Evolutionary conservation across 768 basidiomycete species (phyloP).

Genomic region (Paxillus ammoniavirescens): DNA sequence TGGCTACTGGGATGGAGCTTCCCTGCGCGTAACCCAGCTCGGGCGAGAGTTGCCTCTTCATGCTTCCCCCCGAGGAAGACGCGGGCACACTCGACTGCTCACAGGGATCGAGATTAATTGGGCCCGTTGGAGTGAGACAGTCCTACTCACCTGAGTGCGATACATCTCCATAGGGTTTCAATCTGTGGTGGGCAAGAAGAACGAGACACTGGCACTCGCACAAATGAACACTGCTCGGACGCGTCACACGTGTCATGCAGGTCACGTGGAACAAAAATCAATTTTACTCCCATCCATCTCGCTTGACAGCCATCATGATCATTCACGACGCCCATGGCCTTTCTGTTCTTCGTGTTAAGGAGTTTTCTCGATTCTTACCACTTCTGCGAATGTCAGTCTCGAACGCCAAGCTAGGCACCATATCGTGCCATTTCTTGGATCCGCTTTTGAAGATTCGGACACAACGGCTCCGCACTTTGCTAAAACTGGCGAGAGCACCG

Average conservation of each 20-base stretch:
- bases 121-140: neutral
- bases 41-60: conserved; percentile 21
- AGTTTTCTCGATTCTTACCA: too few relatives aligned
- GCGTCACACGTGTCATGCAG: neutral
- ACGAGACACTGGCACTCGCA: neutral
- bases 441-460: too few relatives aligned
- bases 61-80: conserved; percentile 18
- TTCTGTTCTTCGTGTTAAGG: too few relatives aligned
- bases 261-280: conserved; percentile 29
- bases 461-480: too few relatives aligned
- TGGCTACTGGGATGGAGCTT: neutral
- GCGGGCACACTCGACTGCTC: conserved; percentile 10
- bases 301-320: too few relatives aligned
- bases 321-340: too few relatives aligned
- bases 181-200: neutral
- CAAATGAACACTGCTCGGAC: too few relatives aligned
- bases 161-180: conserved; percentile 8
- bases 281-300: too few relatives aligned
- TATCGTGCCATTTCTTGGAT: too few relatives aligned
- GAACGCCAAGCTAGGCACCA: too few relatives aligned
- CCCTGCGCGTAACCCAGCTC: conserved; percentile 10
- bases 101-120: neutral
- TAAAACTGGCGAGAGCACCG: too few relatives aligned
- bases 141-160: conserved; percentile 14
- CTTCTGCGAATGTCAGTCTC: too few relatives aligned